Base-by-base conservation (phyloP, 1,139 yeast genomes). In the Suhomyces bolitotheri region DNA sequence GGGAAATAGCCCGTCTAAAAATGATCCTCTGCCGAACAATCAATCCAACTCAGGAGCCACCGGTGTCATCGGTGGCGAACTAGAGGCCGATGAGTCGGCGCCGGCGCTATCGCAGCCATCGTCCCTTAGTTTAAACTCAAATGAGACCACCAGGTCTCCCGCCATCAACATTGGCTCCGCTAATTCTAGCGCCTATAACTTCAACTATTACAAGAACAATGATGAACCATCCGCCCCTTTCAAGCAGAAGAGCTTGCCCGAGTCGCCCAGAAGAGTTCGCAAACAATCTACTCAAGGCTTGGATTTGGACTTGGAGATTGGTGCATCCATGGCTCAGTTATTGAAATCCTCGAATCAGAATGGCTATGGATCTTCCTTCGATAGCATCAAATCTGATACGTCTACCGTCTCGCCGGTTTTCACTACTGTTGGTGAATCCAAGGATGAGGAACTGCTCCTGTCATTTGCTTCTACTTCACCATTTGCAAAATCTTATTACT, bases 1-100 rank as follows among this genome's bases (percentile, higher is more conserved):
- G 82, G 81, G 82, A 64, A 76, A 74, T 59, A 73, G 77, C 72
- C 80, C 80, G 61, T 73, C 80, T 37, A 70, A 72, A 58, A 62
- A 71, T 62, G 76, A 68, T 49, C 69, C 76, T 56, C 72, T 72
- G 59, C 71, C 76, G 74, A 68, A 57, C 33, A 45, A 31, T 42
- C 48, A 44, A 40, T 41, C 47, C 33, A 45, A 48, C 40, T 40
- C 51, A 29, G 44, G 50, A 34, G 37, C 61, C 34, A 35, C 54
- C 35, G 50, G 57, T 37, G 41, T 55, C 35, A 46, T 50, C 34
- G 53, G 50, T 34, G 67, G 65, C 41, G 73, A 68, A 40, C 53
- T 62, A 48, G 74, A 70, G 40, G 60, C 73, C 30, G 75, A 68
- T 49, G 76, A 66, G 58, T 56, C 61, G 44, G 58, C 69, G 54